Evolutionary conservation across 148 eudicot species (phyloP), one percentile per base, ranked within the genome.

Genomic region (Salicornia ramosissima): DNA sequence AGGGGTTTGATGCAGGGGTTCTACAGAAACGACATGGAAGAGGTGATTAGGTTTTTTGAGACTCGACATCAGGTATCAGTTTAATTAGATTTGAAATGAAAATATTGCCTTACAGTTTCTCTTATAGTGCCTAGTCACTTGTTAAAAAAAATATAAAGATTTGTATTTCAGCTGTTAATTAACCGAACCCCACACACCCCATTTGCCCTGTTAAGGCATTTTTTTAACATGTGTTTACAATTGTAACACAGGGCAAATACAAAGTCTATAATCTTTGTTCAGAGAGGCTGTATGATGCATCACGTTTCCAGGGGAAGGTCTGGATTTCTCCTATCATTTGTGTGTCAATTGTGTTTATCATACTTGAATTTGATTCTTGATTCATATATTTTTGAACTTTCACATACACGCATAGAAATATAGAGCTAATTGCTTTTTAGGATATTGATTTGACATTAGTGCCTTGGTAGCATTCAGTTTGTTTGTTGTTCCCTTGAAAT

Each of bases 201-300:
- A n/a, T n/a, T n/a, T n/a, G n/a, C n/a, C n/a, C n/a, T n/a, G n/a
- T n/a, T n/a, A n/a, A n/a, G n/a, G n/a, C n/a, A n/a, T n/a, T n/a
- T n/a, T n/a, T n/a, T n/a, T n/a, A n/a, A n/a, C n/a, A n/a, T n/a
- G n/a, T n/a, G n/a, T n/a, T n/a, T n/a, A n/a, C n/a, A n/a, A n/a
- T n/a, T n/a, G n/a, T n/a, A n/a, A n/a, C n/a, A n/a, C 86, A 93
- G 98, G 96, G 88, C 31, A 90, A 82, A 73, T 93, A 88, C 83
- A 93, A 93, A 87, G 96, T 93, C 12, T 93, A 90, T 85, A 88
- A 93, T 82, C 90, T 93, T 77, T 93, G 98, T 75, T 88, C 96
- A 33, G 98, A 93, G 84, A 84, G 98, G 72, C 39, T 93, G 75
- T 93, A 93, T 66, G 92, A 93, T 78, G 95, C 90, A 51, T 86